Evolutionary conservation across 768 basidiomycete genomes (phyloP).

Genomic region (Tephrocybe sp.): DNA sequence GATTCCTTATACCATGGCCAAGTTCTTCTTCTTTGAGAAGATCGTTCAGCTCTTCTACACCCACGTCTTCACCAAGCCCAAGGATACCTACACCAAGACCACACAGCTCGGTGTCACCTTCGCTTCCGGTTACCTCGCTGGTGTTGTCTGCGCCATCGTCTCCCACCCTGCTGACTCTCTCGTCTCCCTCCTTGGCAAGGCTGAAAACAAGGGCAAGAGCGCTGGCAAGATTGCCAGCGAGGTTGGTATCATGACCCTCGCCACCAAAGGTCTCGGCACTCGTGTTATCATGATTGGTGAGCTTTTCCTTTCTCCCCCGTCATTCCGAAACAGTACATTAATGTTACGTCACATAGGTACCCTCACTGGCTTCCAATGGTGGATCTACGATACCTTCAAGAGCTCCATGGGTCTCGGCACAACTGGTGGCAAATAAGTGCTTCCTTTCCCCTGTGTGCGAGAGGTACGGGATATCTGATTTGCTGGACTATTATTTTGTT

Average conservation of each 20-base stretch:
- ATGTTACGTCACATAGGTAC: conserved; percentile 26
- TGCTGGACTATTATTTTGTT: conserved; percentile 2
- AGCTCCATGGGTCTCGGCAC: conserved; percentile 80
- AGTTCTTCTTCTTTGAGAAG: conserved; percentile 95
- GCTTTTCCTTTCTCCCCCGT: conserved; percentile 28
- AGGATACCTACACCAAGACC: conserved; percentile 72
- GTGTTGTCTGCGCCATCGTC: conserved; percentile 93
- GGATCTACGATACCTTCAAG: conserved; percentile 92
- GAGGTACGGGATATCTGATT: conserved; percentile 1
- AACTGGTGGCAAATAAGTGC: conserved; percentile 77
- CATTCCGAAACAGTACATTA: background rate
- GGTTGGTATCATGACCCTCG: conserved; percentile 59
- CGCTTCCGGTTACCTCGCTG: conserved; percentile 89
- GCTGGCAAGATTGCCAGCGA: conserved; percentile 69
- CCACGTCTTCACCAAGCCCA: conserved; percentile 78
- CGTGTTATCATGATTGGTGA: conserved; percentile 82
- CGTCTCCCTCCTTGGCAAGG: conserved; percentile 92
- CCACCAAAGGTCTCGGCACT: conserved; percentile 85
- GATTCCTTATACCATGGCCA: conserved; percentile 99
- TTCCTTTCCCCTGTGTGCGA: background rate
- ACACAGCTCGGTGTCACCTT: conserved; percentile 91
- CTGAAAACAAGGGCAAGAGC: conserved; percentile 77
- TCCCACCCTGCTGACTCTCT: conserved; percentile 95
- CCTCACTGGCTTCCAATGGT: conserved; percentile 84
- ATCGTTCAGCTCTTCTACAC: conserved; percentile 86